Evolutionary conservation across 1,284 basidiomycete species (phyloP), one percentile per base, ranked within the genome.

Genomic region (Schizophyllum commune): DNA sequence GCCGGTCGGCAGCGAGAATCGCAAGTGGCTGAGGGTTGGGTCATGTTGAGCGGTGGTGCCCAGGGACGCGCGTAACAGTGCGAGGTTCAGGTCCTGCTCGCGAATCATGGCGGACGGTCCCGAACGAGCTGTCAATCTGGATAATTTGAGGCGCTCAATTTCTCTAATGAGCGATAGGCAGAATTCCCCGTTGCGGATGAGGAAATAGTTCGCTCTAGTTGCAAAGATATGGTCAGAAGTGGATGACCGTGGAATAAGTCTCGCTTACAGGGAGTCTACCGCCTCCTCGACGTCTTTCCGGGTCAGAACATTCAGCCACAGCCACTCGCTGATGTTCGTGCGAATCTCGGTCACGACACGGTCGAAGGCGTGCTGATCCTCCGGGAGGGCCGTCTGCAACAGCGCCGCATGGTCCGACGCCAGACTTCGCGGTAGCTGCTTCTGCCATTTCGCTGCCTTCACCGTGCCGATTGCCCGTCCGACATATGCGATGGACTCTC

Each of bases 251-350:
- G n/a, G n/a, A n/a, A n/a, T n/a, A n/a, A n/a, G n/a, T n/a, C n/a
- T n/a, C n/a, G n/a, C 87, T 73, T 66, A 89, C 86, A 92, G 72
- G 5, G 85, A 84, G 61, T 90, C 81, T 11, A 92, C 82, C 0
- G 89, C 85, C 22, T 86, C 87, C 63, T 90, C 85, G 0, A 96
- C 89, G 65, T 94, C 90, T 65, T 84, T 83, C 67, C 83, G 84
- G 0, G 92, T 96, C 59, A 96, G 78, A 33, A 96, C 88, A 68
- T 94, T 92, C 33, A 85, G 75, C 92, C 94, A 96, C 2, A 96
- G 77, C 94, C 94, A 96, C 75, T 94, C 92, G 65, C 90, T 88
- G 61, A 92, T 80, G 61, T 86, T 83, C 1, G 80, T 86, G 61
- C 89, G 75, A 58, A 94, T 89, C 61, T 86, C 83, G 22, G 83